These are phyloP conservation scores for Colletotrichum simmondsii DNA, from an alignment of 2,329 filamentous ascomycete species.

Conservation along the genomic window DNA sequence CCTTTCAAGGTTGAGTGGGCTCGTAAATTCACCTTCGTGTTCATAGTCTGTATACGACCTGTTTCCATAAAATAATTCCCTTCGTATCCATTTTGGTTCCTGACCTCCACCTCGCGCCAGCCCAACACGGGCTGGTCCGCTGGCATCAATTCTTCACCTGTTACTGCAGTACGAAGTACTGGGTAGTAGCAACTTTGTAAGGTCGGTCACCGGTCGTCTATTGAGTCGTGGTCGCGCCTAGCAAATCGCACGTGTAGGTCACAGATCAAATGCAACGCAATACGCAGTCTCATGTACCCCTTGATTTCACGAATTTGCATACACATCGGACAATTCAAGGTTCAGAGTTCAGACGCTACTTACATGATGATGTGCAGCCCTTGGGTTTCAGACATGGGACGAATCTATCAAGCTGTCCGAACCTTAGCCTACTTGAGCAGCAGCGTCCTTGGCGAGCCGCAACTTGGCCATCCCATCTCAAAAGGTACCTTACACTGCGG, in stretches of 20 bases:
- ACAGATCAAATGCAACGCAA: not conserved
- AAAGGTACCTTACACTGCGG: not conserved
- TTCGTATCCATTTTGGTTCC: not conserved
- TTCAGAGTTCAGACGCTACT: constrained; percentile 32
- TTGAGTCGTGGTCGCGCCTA: not conserved
- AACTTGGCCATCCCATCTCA: not conserved
- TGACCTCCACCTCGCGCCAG: not conserved
- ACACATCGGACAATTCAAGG: constrained; percentile 12
- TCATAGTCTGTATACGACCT: not conserved
- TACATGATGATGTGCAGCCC: constrained; percentile 33
- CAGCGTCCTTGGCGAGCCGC: constrained; percentile 1
- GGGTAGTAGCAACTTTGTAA: too few species aligned
- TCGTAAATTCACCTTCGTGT: not conserved
- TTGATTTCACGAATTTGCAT: not conserved
- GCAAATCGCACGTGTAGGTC: not conserved
- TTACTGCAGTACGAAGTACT: too few species aligned
- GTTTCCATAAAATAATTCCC: not conserved
- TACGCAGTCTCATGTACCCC: not conserved
- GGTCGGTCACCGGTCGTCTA: not conserved
- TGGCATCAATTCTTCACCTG: not conserved
- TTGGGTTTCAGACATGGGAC: constrained; percentile 31
- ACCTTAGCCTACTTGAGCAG: constrained; percentile 12
- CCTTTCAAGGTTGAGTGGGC: not conserved
- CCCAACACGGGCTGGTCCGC: not conserved
- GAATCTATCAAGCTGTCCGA: constrained; percentile 19